Evolutionary conservation across 2,329 filamentous ascomycete species (phyloP), one percentile per base, ranked within the genome.

Genomic region (Blastomyces parvus): DNA sequence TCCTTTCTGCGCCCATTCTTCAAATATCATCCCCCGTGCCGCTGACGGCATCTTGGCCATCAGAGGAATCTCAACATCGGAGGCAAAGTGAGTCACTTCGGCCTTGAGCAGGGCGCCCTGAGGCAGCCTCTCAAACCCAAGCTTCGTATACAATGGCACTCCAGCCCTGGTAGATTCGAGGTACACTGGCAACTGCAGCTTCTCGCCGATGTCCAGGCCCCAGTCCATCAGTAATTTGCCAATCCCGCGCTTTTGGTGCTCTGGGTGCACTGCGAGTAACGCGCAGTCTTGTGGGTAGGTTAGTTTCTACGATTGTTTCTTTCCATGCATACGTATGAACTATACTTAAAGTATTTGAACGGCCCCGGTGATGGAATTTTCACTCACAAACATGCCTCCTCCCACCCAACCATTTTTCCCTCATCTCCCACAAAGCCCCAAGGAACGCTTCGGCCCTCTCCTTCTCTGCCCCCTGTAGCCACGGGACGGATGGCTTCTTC

Each of bases 391-490:
- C 74, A 67, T 79, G 74, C 17, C 67, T 70, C 60, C 71, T 71
- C 2, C 72, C 74, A 1, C 74, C 78, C 65, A 80, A 76, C 0
- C 79, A 66, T 67, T 73, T 75, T 67, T 78, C 76, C 61, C 77
- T 71, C 38, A 73, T 72, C 63, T 78, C 75, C 71, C 76, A 77
- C 58, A 82, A 70, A 0, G 77, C 76, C 33, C 71, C 71, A 14
- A 81, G 69, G 17, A 81, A 70, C 19, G 68, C 70, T 66, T 81
- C 79, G 11, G 80, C 79, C 52, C 76, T 71, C 63, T 76, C 73
- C n/a, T 74, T 71, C 42, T 80, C 72, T 58, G 76, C 72, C 4
- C 80, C 79, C 65, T 78, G 67, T 30, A 82, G 69, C 79, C 79
- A 82, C 11, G 73, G 72, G 17, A 81, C 75, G 44, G 80, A 79